Percentiles rank a stretch among this genome's conserved stretches.
These are phyloP conservation scores for Talaromyces wortmannii DNA, from an alignment of 495 filamentous ascomycete species.

Conservation along the genomic window DNA sequence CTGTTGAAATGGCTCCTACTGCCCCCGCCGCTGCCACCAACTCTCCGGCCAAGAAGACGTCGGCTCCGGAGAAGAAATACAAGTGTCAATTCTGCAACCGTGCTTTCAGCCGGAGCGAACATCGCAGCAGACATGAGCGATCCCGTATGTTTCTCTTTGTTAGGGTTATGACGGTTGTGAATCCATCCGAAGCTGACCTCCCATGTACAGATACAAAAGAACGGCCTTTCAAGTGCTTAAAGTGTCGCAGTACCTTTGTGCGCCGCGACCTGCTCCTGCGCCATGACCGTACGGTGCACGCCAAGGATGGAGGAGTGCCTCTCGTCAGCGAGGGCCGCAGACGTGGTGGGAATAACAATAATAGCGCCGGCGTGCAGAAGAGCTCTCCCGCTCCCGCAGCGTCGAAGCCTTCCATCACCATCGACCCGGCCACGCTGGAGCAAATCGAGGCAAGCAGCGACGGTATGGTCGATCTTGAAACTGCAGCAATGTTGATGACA, in stretches of 20 bases:
- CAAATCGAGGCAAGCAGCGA: constrained; percentile 93
- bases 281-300: constrained; percentile 97
- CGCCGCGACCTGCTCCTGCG: constrained; percentile 92
- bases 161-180: constrained; percentile 11
- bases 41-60: constrained; percentile 50
- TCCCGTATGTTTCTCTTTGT: constrained; percentile 70
- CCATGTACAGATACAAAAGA: constrained; percentile 82
- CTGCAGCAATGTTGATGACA: constrained; percentile 97
- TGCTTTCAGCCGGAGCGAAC: constrained; percentile 95
- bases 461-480: constrained; percentile 94
- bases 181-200: constrained; percentile 7
- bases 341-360: constrained; percentile 45
- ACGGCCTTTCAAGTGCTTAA: constrained; percentile 95
- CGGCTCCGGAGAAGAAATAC: constrained; percentile 89
- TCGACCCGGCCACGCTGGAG: constrained; percentile 85
- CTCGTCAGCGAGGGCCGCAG: constrained; percentile 92
- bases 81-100: constrained; percentile 98
- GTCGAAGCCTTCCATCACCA: constrained; percentile 69
- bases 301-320: constrained; percentile 95
- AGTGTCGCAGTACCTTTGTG: constrained; percentile 98
- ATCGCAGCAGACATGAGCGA: constrained; percentile 92
- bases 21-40: constrained; percentile 62
- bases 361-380: constrained; percentile 44
- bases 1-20: constrained; percentile 36
- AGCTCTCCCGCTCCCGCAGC: constrained; percentile 54